These are phyloP conservation scores for Cystobasidium onofrii DNA, from an alignment of 768 basidiomycete species.

Conservation along the genomic window DNA sequence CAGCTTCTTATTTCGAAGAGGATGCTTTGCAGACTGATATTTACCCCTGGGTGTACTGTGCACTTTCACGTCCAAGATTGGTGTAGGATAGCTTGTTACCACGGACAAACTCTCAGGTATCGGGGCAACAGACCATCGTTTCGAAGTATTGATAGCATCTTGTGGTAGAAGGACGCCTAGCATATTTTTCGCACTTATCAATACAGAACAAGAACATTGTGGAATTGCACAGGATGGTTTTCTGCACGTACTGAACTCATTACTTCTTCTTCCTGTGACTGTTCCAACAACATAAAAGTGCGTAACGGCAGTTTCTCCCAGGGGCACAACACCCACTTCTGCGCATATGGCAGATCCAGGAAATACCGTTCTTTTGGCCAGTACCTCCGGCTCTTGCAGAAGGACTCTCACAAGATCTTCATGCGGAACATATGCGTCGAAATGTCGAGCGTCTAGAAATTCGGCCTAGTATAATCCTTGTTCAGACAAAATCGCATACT, in stretches of 20 bases:
- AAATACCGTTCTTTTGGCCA: background rate
- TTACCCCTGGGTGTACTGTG: background rate
- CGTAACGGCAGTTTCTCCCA: background rate
- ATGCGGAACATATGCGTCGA: slow-evolving; percentile 4
- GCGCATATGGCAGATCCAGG: background rate
- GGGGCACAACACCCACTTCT: background rate
- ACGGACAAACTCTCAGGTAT: background rate
- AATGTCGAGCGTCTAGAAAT: background rate
- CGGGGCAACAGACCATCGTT: background rate
- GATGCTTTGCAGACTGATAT: background rate
- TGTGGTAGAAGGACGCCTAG: background rate
- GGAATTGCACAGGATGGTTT: too few relatives aligned
- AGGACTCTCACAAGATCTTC: background rate
- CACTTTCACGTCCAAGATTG: background rate
- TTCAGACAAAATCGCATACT: too few relatives aligned
- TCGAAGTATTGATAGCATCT: background rate
- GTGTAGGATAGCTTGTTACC: background rate
- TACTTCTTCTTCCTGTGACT: background rate
- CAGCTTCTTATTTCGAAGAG: too few relatives aligned
- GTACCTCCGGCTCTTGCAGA: background rate
- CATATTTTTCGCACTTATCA: too few relatives aligned
- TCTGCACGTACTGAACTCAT: background rate
- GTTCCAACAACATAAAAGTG: background rate
- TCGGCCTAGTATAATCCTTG: background rate
- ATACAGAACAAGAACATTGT: too few relatives aligned